Percentiles rank a stretch among this genome's conserved stretches.
These are phyloP conservation scores for Penicillium occitanis DNA, from an alignment of 2,329 filamentous ascomycete species.

Conservation along the genomic window DNA sequence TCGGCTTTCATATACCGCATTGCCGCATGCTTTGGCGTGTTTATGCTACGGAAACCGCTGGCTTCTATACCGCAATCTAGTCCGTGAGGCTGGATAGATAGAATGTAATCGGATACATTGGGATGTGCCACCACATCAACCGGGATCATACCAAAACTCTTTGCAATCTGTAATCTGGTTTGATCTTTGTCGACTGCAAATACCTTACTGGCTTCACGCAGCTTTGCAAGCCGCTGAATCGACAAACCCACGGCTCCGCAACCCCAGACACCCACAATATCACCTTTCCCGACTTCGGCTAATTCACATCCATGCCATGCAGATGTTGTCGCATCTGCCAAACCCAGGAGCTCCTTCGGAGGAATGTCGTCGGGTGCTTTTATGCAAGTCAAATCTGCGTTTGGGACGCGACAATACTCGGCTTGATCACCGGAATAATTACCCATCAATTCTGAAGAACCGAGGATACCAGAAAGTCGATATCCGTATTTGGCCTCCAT, in stretches of 20 bases:
- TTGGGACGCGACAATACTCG: conserved; percentile 38
- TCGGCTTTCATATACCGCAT: conserved; percentile 29
- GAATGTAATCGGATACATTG: conserved; percentile 33
- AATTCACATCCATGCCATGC: conserved; percentile 38
- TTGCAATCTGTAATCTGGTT: conserved; percentile 30
- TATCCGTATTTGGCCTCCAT: conserved; percentile 32
- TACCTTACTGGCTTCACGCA: conserved; percentile 34
- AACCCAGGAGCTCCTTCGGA: conserved; percentile 32
- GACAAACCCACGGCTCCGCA: conserved; percentile 35
- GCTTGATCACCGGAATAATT: conserved; percentile 40
- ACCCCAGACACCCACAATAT: conserved; percentile 36
- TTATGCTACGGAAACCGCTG: conserved; percentile 30
- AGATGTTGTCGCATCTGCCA: conserved; percentile 34
- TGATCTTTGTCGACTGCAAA: conserved; percentile 38
- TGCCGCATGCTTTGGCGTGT: conserved; percentile 25
- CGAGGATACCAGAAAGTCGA: conserved; percentile 34
- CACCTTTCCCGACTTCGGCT: conserved; percentile 32
- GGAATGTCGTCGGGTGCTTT: conserved; percentile 29
- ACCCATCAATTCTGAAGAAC: conserved; percentile 34
- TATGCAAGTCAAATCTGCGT: conserved; percentile 35
- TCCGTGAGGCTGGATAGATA: conserved; percentile 31
- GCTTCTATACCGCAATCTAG: conserved; percentile 35
- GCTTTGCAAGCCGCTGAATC: conserved; percentile 30
- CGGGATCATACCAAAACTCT: conserved; percentile 32
- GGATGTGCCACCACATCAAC: conserved; percentile 28